phyloP scores from a whole-genome alignment of 345 rosid species.

The Zanthoxylum bungeanum region DNA sequence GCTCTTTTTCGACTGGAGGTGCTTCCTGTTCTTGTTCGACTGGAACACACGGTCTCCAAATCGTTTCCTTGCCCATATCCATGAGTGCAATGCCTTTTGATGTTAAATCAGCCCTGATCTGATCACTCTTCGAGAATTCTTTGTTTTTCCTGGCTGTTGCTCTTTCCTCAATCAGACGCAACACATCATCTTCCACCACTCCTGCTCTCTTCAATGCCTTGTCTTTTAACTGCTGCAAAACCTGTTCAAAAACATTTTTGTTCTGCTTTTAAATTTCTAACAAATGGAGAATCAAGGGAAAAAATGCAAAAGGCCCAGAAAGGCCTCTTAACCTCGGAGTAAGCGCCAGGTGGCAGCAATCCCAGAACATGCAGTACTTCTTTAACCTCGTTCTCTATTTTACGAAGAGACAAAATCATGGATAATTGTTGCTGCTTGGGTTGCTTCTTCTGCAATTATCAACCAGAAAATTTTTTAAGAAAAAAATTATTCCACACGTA shows the following conservation, averaged over 20 bases:
- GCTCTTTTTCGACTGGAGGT: constrained; percentile 20
- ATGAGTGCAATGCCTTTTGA: constrained; percentile 68
- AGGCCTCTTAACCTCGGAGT: constrained; percentile 41
- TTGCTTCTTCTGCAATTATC: constrained; percentile 61
- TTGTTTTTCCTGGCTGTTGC: constrained; percentile 52
- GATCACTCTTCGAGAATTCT: constrained; percentile 65
- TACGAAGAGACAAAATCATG: constrained; percentile 52
- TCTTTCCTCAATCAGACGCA: constrained; percentile 54
- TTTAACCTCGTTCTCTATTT: constrained; percentile 53
- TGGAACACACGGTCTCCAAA: constrained; percentile 83
- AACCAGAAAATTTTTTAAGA: background rate
- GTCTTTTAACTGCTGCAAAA: constrained; percentile 55
- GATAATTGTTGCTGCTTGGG: constrained; percentile 58
- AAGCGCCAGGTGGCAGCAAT: constrained; percentile 44
- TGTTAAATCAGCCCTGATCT: constrained; percentile 60
- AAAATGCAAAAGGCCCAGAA: background rate
- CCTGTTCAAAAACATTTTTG: constrained; percentile 22
- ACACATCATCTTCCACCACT: constrained; percentile 51
- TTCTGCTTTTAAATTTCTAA: background rate
- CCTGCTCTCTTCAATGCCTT: constrained; percentile 70
- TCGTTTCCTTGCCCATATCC: constrained; percentile 73
- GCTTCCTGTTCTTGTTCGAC: constrained; percentile 19
- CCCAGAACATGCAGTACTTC: constrained; percentile 64
- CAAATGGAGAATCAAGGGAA: background rate
- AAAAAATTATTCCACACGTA: background rate